A percentile compares a stretch with the other conserved stretches of the same genome.
phyloP scores from a whole-genome alignment of 2,329 filamentous ascomycete genomes.

The Seiridium unicorne region DNA sequence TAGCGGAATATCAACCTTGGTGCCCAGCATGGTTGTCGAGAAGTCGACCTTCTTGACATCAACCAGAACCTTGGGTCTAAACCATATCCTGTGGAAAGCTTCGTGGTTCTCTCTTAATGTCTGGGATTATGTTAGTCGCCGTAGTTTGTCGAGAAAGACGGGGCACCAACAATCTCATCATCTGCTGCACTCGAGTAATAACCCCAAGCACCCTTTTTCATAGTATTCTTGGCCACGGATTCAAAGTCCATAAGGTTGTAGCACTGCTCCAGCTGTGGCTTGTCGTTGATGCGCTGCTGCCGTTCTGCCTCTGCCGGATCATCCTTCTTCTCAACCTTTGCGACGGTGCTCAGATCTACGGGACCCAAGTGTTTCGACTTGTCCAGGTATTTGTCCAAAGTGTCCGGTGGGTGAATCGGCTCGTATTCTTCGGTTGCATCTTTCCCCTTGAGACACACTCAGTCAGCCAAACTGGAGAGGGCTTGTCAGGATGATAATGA shows the following conservation, averaged over 20 bases:
- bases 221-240: slow-evolving; percentile 80
- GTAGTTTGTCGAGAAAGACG: background rate
- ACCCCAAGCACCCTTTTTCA: slow-evolving; percentile 97
- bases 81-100: slow-evolving; percentile 97
- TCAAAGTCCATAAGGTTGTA: slow-evolving; percentile 97
- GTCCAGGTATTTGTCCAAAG: slow-evolving; percentile 80
- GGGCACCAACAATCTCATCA: slow-evolving; percentile 70
- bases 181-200: slow-evolving; percentile 96
- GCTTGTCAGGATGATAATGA: background rate
- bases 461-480: background rate
- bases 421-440: slow-evolving; percentile 92
- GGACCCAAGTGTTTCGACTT: slow-evolving; percentile 83
- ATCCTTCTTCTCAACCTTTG: slow-evolving; percentile 61
- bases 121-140: slow-evolving; percentile 40
- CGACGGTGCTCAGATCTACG: slow-evolving; percentile 82
- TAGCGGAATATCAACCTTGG: slow-evolving; percentile 80
- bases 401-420: slow-evolving; percentile 85
- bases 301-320: slow-evolving; percentile 71
- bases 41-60: slow-evolving; percentile 87
- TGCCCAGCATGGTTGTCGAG: slow-evolving; percentile 90
- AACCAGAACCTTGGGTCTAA: slow-evolving; percentile 83
- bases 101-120: slow-evolving; percentile 94
- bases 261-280: slow-evolving; percentile 82
- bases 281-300: slow-evolving; percentile 69
- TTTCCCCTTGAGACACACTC: slow-evolving; percentile 58